phyloP scores from a whole-genome alignment of 129 eudicot genomes.

The Lactuca saligna region DNA sequence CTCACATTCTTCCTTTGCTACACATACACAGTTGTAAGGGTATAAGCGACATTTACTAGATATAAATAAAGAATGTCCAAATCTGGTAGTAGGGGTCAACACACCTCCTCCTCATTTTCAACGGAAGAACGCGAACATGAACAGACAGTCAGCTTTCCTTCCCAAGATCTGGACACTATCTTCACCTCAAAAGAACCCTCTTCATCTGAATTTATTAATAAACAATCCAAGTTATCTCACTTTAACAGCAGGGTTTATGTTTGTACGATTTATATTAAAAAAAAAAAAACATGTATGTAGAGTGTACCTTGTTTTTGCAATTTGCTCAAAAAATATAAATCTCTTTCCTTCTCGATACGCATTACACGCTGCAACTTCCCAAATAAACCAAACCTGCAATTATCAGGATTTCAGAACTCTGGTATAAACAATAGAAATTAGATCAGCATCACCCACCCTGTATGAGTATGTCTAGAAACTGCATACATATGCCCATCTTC shows the following conservation, averaged over 20 bases:
- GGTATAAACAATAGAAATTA: background rate
- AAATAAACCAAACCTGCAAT: constrained; percentile 56
- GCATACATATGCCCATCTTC: constrained; percentile 37
- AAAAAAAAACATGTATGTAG: no score
- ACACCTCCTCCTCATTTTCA: constrained; percentile 57
- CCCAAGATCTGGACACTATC: constrained; percentile 65
- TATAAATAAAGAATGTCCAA: background rate
- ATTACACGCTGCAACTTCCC: constrained; percentile 72
- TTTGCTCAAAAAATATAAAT: constrained; percentile 42
- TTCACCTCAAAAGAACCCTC: constrained; percentile 51
- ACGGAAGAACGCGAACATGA: constrained; percentile 55
- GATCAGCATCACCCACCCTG: constrained; percentile 45
- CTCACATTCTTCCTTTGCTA: constrained; percentile 38
- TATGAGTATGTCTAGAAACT: constrained; percentile 40
- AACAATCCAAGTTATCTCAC: constrained; percentile 8
- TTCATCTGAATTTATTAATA: constrained; percentile 46
- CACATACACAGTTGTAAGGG: background rate
- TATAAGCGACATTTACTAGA: background rate
- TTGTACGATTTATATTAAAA: background rate
- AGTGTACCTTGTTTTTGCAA: constrained; percentile 39
- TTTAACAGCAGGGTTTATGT: background rate
- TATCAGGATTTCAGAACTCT: constrained; percentile 1
- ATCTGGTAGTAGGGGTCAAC: background rate
- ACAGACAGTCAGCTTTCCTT: constrained; percentile 82
- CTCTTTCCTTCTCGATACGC: constrained; percentile 64